Base-by-base conservation (phyloP, 805 yeast species). In the Hanseniaspora pseudoguilliermondii region DNA sequence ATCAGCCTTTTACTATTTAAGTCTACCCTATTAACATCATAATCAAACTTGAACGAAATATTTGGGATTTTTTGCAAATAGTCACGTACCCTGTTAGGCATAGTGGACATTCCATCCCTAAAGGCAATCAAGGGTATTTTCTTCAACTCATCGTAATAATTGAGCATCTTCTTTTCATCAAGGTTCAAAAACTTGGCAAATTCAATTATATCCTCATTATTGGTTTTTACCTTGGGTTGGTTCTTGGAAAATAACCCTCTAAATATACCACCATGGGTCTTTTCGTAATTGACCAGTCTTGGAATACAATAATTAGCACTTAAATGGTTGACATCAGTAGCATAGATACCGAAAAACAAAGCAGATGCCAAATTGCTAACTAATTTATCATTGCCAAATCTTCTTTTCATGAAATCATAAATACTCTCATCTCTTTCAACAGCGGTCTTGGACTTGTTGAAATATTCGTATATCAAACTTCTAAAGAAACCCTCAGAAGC, bases 341-440 rank as follows among this genome's bases (percentile, higher is more conserved):
- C 96, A 67, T 89, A 91, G 0, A 93, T 81, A 0, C 98, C 98
- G 64, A 89, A 88, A 65, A 84, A 73, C 4, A 89, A 70, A 0
- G 96, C 97, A 67, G 95, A 85, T 21, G 85, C 69, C 15, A 91
- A 69, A 51, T 86, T 82, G 9, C 73, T 71, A 5, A 83, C 67
- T 2, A 71, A 54, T 11, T 69, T 54, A 1, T 64, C 63, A 9
- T 73, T 71, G 2, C 90, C 90, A 65, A 89, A 83, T 58, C 96
- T 69, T 60, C 97, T 72, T 2, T 71, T 64, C 38, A 90, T 65
- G 63, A 88, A 87, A 2, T 76, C 71, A 47, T 78, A 82, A 0
- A 91, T 81, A 10, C 84, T 74, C 69, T 89, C 96, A 3, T 46
- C 49, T n/a, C 29, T 44, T 7, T 36, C 32, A n/a, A n/a, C 34